phyloP scores from a whole-genome alignment of 805 yeast species.

The Candida railenensis region DNA sequence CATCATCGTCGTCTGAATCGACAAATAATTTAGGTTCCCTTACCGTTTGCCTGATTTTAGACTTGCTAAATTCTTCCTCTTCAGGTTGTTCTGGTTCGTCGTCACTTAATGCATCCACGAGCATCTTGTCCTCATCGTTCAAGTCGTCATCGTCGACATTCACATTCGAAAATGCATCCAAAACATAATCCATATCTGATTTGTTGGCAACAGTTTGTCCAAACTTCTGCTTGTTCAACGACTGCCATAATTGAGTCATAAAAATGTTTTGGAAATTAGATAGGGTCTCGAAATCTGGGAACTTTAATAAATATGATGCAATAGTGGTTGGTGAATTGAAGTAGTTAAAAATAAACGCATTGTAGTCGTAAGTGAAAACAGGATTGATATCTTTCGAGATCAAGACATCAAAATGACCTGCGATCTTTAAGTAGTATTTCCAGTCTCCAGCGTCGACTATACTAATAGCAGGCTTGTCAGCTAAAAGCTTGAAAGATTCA shows the following conservation, averaged over 20 bases:
- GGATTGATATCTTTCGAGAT: slow-evolving; percentile 56
- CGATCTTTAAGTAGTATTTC: slow-evolving; percentile 53
- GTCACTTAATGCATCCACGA: slow-evolving; percentile 17
- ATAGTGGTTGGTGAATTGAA: slow-evolving; percentile 11
- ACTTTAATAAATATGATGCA: slow-evolving; percentile 62
- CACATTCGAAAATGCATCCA: slow-evolving; percentile 48
- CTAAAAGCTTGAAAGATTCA: slow-evolving; percentile 48
- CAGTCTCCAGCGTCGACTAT: slow-evolving; percentile 49
- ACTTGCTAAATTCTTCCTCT: not conserved
- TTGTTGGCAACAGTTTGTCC: slow-evolving; percentile 15
- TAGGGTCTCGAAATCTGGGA: slow-evolving; percentile 40
- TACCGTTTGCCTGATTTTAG: not conserved
- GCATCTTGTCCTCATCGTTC: slow-evolving; percentile 15
- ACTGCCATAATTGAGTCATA: slow-evolving; percentile 61
- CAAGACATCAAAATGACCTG: slow-evolving; percentile 13
- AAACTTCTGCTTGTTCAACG: slow-evolving; percentile 53
- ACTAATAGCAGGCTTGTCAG: slow-evolving; percentile 19
- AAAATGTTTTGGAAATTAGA: slow-evolving; percentile 52
- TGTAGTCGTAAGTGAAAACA: slow-evolving; percentile 54
- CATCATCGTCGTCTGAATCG: slow-evolving; percentile 18
- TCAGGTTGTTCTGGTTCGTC: slow-evolving; percentile 21
- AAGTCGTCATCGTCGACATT: slow-evolving; percentile 32
- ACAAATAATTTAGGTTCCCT: slow-evolving; percentile 10
- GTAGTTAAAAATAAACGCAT: slow-evolving; percentile 67
- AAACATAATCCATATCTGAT: slow-evolving; percentile 54